Base-by-base conservation (phyloP, 2,329 filamentous ascomycete species). In the Colletotrichum paranaense region DNA sequence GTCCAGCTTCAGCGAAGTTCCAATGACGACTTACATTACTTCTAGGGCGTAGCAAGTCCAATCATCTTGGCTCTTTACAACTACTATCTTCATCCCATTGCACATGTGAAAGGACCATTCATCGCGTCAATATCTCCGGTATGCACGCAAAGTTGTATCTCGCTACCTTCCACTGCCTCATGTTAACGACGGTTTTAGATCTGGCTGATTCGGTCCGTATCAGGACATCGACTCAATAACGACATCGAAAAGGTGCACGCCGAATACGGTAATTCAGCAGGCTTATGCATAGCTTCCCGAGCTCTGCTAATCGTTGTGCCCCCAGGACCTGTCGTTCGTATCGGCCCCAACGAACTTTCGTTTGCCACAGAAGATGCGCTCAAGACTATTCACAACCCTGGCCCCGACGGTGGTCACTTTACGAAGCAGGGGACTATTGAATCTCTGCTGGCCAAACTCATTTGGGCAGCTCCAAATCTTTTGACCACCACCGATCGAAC, bases 381-480 rank as follows among this genome's bases (percentile, higher is more conserved):
- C 4, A 72, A 62, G 28, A 42, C 63, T 3, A 62, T 72, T 1
- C 68, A 72, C 1, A 72, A 72, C 4, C 68, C 68, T 0, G 68
- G 68, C 2, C 57, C 63, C 0, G 49, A 49, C 11, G 64, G 63
- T 3, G 57, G 68, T 0, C 63, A 62, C 35, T 72, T 72, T 28
- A 72, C 68, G 8, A 72, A 72, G 38, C 32, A 72, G 22, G 68
- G 68, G 9, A 72, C 68, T 0, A 57, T 62, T 4, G 68, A 72
- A 14, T 38, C 56, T 11, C 22, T 72, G 3, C 46, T 72, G 1
- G 56, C 49, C 6, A 62, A 58, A 12, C 38, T 72, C 8, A 62
- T 72, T n/a, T 72, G 56, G 56, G 56, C 68, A 1, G 68, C 68
- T 49, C 56, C 68, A 4, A 72, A 72, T 28, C 38, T 72, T 0